Conservation (phyloP, 2,329 filamentous ascomycete species). For the Magnaporthales sp. region DNA sequence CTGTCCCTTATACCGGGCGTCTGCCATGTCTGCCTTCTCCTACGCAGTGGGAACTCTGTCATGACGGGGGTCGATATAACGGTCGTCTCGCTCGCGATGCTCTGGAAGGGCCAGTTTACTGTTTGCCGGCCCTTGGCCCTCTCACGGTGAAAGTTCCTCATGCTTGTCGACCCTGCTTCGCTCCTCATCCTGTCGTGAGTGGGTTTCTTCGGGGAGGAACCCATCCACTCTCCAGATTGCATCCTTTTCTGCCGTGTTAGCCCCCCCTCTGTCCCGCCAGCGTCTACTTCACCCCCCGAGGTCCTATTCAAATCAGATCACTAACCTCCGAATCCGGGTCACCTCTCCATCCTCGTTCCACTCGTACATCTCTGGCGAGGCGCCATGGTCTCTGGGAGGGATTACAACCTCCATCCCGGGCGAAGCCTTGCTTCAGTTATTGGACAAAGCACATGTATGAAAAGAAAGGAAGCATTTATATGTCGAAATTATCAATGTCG, state of each 20-base stretch:
- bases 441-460: neutral
- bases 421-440: constrained; percentile 1
- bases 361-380: constrained; percentile 16
- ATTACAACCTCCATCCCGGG: constrained; percentile 20
- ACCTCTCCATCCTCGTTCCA: constrained; percentile 21
- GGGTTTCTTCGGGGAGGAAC: neutral
- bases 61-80: constrained; percentile 13
- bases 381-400: constrained; percentile 18
- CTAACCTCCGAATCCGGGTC: constrained; percentile 9
- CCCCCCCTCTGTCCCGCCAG: neutral
- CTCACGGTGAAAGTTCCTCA: neutral
- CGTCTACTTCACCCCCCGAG: neutral
- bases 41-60: constrained; percentile 8
- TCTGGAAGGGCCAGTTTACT: constrained; percentile 27
- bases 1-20: constrained; percentile 9
- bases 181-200: constrained; percentile 4
- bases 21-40: constrained; percentile 17
- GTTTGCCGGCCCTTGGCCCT: constrained; percentile 12
- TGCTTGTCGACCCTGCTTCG: constrained; percentile 6
- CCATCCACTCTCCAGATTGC: neutral
- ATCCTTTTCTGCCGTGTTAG: neutral
- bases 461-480: neutral
- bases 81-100: constrained; percentile 17
- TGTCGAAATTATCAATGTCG: neutral
- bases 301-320: neutral